phyloP scores from a whole-genome alignment of 106 monocot species.

The Dendrobium chrysotoxum region DNA sequence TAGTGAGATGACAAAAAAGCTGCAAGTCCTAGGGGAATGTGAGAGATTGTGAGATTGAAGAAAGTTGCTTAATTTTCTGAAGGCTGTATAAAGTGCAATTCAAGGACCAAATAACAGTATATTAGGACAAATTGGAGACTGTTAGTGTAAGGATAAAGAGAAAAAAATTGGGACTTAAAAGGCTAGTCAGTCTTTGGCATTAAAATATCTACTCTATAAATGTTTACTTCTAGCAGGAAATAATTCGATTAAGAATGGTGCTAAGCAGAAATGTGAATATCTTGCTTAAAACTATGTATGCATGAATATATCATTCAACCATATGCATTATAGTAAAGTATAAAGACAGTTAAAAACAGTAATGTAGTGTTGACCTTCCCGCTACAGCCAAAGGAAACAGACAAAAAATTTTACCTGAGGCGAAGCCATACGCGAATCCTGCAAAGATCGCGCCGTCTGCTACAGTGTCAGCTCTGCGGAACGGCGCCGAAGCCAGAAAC shows the following conservation, averaged over 20 bases:
- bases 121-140: background rate
- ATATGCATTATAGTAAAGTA: background rate
- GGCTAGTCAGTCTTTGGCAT: background rate
- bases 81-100: background rate
- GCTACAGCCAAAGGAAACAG: no score
- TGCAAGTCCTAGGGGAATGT: background rate
- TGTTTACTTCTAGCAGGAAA: background rate
- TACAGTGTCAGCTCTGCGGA: no score
- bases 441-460: no score
- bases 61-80: background rate
- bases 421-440: no score
- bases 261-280: background rate
- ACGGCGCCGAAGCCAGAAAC: no score
- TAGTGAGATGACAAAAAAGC: background rate
- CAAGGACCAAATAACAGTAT: background rate
- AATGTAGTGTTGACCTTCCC: no score
- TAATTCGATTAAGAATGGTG: background rate
- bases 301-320: background rate
- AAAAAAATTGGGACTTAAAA: background rate
- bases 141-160: background rate
- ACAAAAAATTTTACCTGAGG: no score
- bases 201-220: background rate
- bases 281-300: background rate
- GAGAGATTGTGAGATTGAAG: background rate
- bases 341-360: background rate